Evolutionary conservation across 805 yeast genomes (phyloP).

Genomic region (Maudiozyma bulderi): DNA sequence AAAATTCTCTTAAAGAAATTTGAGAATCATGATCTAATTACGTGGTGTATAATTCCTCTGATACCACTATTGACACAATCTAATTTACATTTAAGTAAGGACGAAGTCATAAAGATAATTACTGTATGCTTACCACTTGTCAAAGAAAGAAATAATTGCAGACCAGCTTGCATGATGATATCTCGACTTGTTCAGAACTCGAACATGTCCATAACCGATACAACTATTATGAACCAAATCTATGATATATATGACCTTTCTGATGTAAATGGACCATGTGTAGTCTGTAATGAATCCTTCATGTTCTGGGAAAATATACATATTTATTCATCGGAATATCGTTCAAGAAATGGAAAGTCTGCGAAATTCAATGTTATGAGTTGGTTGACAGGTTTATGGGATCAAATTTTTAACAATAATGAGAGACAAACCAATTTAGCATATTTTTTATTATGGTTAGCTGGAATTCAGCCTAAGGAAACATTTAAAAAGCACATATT

Average conservation of each 20-base stretch:
- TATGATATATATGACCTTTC: conserved; percentile 44
- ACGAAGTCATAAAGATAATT: conserved; percentile 16
- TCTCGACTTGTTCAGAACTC: conserved; percentile 16
- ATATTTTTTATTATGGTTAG: conserved; percentile 37
- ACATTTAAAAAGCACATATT: background rate
- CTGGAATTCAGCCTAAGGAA: conserved; percentile 13
- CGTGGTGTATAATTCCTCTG: conserved; percentile 17
- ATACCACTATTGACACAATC: conserved; percentile 17
- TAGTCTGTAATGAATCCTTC: conserved; percentile 38
- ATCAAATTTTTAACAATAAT: conserved; percentile 10
- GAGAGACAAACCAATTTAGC: conserved; percentile 19
- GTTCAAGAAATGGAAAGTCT: conserved; percentile 24
- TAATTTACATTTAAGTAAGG: conserved; percentile 2
- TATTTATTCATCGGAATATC: conserved; percentile 29
- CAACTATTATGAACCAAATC: conserved; percentile 36
- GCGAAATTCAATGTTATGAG: conserved; percentile 30
- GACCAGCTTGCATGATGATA: conserved; percentile 20
- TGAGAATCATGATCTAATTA: conserved; percentile 9
- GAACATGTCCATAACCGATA: conserved; percentile 25
- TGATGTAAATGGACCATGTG: conserved; percentile 52
- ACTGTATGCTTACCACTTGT: conserved; percentile 30
- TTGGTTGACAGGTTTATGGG: conserved; percentile 48
- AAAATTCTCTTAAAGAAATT: conserved; percentile 9
- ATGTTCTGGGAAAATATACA: conserved; percentile 44
- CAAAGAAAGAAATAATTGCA: conserved; percentile 15